Evolutionary conservation across 352 stramenopile species (phyloP), one percentile per base, ranked within the genome.

Genomic region (Phytophthora pseudosyringae): DNA sequence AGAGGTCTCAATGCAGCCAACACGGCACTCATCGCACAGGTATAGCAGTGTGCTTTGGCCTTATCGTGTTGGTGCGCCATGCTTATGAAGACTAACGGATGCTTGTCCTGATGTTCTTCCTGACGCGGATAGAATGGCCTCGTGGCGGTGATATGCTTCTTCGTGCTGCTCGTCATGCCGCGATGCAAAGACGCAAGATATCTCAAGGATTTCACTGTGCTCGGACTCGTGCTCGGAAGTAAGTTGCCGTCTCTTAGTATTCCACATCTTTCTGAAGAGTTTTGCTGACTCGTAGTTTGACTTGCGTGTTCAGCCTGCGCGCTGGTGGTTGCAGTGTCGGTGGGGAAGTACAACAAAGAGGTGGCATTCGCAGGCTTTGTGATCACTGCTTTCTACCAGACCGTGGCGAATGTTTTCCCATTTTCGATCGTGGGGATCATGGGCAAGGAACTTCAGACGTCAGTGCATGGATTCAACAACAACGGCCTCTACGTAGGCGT

Each of bases 371-470:
- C 65, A 9, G 67, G 79, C 39, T 91, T 91, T 45, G 67, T 91
- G 8, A 51, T 62, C 39, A 83, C 80, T 1, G 79, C 69, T 0
- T 88, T 88, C 44, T 93, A 91, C 54, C 84, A 86, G 49, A 76
- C 80, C 0, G 80, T 88, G 15, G 77, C 87, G 36, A 73, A 70
- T 32, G 78, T 93, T 25, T 91, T 93, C 46, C 82, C 85, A 18
- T 93, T 90, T 71, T 82, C 85, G 4, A 78, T 93, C 28, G 85
- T 93, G 16, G 85, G 85, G 7, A 90, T 93, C 52, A 86, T 93
- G 78, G 80, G 82, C 70, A 91, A 90, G 60, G 72, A 90, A 57
- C 84, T 91, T 28, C 82, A 89, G 52, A 81, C 80, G 31, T 86
- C 83, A 4, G 54, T 69, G 25, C 73, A 86, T 21, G 73, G 79